Conservation (phyloP, 305 asterid genomes). For the Fraxinus floribunda region DNA sequence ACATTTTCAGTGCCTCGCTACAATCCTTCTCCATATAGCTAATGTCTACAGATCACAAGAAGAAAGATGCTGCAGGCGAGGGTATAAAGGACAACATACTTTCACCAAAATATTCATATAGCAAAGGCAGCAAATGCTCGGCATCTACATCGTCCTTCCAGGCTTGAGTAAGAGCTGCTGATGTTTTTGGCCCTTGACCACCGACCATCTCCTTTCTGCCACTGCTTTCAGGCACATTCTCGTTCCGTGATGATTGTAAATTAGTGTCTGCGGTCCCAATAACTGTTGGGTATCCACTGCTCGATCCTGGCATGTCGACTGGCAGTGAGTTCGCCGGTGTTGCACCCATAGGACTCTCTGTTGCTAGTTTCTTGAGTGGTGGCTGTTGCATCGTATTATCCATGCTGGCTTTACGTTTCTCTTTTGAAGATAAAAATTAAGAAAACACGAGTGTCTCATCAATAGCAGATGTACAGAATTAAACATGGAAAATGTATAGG, state of each 20-base stretch:
- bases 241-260: conserved; percentile 42
- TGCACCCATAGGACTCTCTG: conserved; percentile 49
- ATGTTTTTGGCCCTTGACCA: conserved; percentile 42
- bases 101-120: conserved; percentile 80
- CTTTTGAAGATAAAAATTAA: conserved; percentile 23
- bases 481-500: background rate
- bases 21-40: background rate
- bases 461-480: conserved; percentile 1
- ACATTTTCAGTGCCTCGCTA: background rate
- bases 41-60: conserved; percentile 45
- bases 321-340: conserved; percentile 37
- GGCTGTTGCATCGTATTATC: conserved; percentile 74
- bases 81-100: conserved; percentile 76
- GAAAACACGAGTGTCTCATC: background rate
- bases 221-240: conserved; percentile 40
- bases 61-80: conserved; percentile 56
- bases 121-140: conserved; percentile 46
- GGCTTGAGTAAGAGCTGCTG: conserved; percentile 56
- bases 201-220: conserved; percentile 46
- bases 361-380: conserved; percentile 61
- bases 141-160: conserved; percentile 57
- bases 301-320: conserved; percentile 46
- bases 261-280: conserved; percentile 33
- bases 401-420: conserved; percentile 71
- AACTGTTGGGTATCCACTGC: conserved; percentile 39